Evolutionary conservation across 106 monocot species (phyloP).

Genomic region (Vanilla planifolia): DNA sequence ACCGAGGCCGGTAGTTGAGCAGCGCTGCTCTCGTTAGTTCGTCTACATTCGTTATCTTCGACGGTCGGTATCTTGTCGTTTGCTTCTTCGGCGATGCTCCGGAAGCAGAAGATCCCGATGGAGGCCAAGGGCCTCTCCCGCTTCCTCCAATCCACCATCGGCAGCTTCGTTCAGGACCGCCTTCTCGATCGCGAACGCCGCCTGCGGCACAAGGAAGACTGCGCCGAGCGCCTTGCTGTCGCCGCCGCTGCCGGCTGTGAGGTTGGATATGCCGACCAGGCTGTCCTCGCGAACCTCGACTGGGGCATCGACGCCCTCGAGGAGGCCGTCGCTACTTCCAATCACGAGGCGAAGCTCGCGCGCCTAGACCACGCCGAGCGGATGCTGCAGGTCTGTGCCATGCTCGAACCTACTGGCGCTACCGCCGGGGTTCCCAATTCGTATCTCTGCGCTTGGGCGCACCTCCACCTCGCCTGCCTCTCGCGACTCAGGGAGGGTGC

Average conservation of each 20-base stretch:
- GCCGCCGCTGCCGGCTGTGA: conserved; percentile 2
- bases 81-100: conserved; percentile 1
- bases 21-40: too few relatives aligned
- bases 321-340: conserved; percentile 35
- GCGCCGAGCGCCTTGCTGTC: conserved; percentile 50
- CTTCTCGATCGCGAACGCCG: conserved; percentile 27
- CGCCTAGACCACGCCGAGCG: conserved; percentile 55
- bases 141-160: conserved; percentile 22
- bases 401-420: conserved; percentile 31
- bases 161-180: conserved; percentile 33
- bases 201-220: conserved; percentile 29
- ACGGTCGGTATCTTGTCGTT: too few relatives aligned
- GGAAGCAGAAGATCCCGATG: conserved; percentile 8
- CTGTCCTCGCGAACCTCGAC: conserved; percentile 50
- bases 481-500: conserved; percentile 9
- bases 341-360: conserved; percentile 40
- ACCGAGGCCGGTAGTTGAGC: too few relatives aligned
- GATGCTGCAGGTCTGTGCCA: conserved; percentile 43
- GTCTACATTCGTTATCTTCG: too few relatives aligned
- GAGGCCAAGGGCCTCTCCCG: conserved; percentile 13
- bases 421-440: conserved; percentile 59
- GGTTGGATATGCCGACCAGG: conserved; percentile 40
- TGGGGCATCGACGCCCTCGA: conserved; percentile 60
- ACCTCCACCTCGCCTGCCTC: conserved; percentile 42
- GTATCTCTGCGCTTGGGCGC: conserved; percentile 57